Evolutionary conservation across 2,329 filamentous ascomycete genomes (phyloP).

Genomic region (Mycogone perniciosa): DNA sequence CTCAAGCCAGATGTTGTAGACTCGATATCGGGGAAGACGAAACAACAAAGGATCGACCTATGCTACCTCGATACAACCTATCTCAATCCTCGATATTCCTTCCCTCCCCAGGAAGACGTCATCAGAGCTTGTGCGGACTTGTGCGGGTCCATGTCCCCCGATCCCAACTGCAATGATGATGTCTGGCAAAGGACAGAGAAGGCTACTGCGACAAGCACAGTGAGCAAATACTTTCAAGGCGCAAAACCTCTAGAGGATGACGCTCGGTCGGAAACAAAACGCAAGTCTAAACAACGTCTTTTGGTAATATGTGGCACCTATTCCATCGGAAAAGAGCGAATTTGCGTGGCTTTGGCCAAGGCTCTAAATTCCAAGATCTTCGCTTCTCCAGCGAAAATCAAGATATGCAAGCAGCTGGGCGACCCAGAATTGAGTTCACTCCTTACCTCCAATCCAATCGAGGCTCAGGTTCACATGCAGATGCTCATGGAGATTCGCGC

Average conservation of each 20-base stretch:
- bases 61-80: constrained; percentile 98
- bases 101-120: constrained; percentile 82
- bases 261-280: constrained; percentile 22
- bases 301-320: constrained; percentile 95
- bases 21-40: constrained; percentile 60
- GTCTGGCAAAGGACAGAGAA: constrained; percentile 41
- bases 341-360: constrained; percentile 86
- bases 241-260: constrained; percentile 24
- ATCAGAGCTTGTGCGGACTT: constrained; percentile 82
- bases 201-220: constrained; percentile 35
- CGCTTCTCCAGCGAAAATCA: constrained; percentile 74
- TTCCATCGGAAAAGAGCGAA: constrained; percentile 94
- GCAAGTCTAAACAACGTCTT: constrained; percentile 49
- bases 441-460: constrained; percentile 71
- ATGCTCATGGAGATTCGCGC: constrained; percentile 88
- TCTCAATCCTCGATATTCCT: constrained; percentile 89
- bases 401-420: constrained; percentile 76
- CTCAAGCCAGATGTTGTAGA: constrained; percentile 71
- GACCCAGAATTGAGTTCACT: constrained; percentile 73
- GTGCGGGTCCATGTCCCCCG: constrained; percentile 69
- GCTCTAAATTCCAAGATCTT: constrained; percentile 86
- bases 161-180: constrained; percentile 44
- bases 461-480: constrained; percentile 97
- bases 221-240: constrained; percentile 49
- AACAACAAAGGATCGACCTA: constrained; percentile 83